Evolutionary conservation across 768 basidiomycete species (phyloP).

Genomic region (Russula compacta): DNA sequence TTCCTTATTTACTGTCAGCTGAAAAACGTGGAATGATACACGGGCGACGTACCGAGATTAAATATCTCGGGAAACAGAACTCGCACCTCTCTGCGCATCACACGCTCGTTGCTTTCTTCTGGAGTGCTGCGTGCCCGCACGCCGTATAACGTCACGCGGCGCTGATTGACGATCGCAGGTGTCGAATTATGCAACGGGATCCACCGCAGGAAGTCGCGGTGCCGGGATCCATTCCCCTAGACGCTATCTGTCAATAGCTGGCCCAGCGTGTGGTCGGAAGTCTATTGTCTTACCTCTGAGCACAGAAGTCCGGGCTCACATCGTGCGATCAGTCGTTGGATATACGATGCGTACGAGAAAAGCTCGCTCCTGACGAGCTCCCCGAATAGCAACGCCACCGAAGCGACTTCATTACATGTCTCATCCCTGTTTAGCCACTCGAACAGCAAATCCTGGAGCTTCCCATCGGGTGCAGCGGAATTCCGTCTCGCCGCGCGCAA

Average conservation of each 20-base stretch:
- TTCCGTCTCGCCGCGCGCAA: constrained; percentile 58
- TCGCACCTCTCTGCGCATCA: constrained; percentile 64
- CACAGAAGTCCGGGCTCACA: constrained; percentile 55
- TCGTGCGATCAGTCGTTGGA: constrained; percentile 74
- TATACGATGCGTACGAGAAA: constrained; percentile 67
- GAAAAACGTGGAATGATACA: background rate
- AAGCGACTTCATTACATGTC: constrained; percentile 43
- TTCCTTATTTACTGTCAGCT: background rate
- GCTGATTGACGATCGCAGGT: constrained; percentile 54
- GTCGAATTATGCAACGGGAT: constrained; percentile 59
- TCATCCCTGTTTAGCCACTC: constrained; percentile 72
- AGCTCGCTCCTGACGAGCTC: constrained; percentile 60
- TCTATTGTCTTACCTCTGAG: constrained; percentile 37
- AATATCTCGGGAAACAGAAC: constrained; percentile 58
- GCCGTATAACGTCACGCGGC: constrained; percentile 62
- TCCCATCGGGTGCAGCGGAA: constrained; percentile 47
- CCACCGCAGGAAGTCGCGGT: constrained; percentile 60
- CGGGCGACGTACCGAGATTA: constrained; percentile 10
- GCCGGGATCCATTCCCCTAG: constrained; percentile 47
- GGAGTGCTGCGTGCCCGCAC: constrained; percentile 58
- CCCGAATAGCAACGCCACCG: constrained; percentile 61
- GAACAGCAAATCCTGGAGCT: constrained; percentile 69
- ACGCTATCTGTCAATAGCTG: background rate
- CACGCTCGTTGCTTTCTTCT: constrained; percentile 60
- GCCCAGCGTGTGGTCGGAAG: background rate